phyloP scores from a whole-genome alignment of 164 flowering plant species.

The Piper longum region DNA sequence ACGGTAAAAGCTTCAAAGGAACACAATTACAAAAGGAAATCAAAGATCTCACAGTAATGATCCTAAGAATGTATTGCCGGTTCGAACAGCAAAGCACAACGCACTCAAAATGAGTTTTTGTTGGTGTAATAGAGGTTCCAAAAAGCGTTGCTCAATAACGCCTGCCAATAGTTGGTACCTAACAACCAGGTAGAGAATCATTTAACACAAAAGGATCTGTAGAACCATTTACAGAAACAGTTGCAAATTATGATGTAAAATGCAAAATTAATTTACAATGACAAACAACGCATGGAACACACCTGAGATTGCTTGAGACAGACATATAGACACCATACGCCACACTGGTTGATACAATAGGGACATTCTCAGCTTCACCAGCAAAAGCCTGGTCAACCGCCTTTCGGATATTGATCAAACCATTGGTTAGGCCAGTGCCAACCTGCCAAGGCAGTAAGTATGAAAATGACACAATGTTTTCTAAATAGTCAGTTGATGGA shows the following conservation, averaged over 20 bases:
- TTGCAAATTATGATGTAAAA: no score
- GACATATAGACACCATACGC: conserved; percentile 98
- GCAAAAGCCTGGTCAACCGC: conserved; percentile 55
- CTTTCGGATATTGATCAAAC: conserved; percentile 62
- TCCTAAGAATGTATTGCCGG: conserved; percentile 95
- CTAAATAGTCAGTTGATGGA: background rate
- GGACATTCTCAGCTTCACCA: conserved; percentile 69
- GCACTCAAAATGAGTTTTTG: conserved; percentile 81
- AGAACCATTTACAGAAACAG: no score
- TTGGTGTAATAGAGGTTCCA: conserved; percentile 79
- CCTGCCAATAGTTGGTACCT: conserved; percentile 97
- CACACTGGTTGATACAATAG: conserved; percentile 72
- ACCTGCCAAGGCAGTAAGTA: conserved; percentile 29
- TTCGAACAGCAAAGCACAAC: conserved; percentile 77
- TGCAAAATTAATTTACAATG: no score
- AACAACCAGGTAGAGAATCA: background rate
- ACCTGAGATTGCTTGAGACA: conserved; percentile 96
- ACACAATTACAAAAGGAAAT: background rate
- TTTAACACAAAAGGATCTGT: no score
- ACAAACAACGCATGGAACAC: conserved; percentile 5
- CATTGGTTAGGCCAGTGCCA: conserved; percentile 80
- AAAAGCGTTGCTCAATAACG: conserved; percentile 70
- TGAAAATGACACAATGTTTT: background rate
- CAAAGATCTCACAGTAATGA: conserved; percentile 61
- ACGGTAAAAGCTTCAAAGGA: background rate